Percentiles rank a stretch among this genome's conserved stretches.
Evolutionary conservation across 2,329 filamentous ascomycete genomes (phyloP).

Genomic region (Penicillium oxalicum): DNA sequence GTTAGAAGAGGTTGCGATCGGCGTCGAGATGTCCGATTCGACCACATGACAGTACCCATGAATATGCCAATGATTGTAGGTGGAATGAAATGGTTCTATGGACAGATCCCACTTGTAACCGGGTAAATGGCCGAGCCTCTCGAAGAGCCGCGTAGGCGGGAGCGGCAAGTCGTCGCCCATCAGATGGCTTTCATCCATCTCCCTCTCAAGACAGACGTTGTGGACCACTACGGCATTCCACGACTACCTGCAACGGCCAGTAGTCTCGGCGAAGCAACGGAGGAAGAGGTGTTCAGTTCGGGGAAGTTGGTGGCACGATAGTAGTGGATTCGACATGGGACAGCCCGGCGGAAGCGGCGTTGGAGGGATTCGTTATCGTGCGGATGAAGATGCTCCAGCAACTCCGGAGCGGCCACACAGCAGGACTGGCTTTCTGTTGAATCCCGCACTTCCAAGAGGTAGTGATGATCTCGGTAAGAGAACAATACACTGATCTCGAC

Average conservation of each 20-base stretch:
- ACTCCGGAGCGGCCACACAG: no score
- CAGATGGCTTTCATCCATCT: conserved; percentile 34
- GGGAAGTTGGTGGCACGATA: background rate
- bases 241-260: background rate
- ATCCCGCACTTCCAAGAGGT: no score
- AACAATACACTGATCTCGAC: no score
- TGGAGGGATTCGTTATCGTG: no score
- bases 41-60: conserved; percentile 55
- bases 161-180: conserved; percentile 44
- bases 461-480: no score
- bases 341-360: no score
- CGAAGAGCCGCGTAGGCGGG: conserved; percentile 63
- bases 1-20: conserved; percentile 37
- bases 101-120: conserved; percentile 73
- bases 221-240: conserved; percentile 17
- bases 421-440: no score
- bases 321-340: conserved; percentile 2
- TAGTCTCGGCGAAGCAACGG: background rate
- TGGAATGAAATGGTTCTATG: conserved; percentile 45
- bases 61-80: conserved; percentile 86
- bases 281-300: background rate
- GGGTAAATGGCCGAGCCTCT: conserved; percentile 65
- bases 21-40: conserved; percentile 44
- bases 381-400: no score
- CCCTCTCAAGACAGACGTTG: conserved; percentile 4